Percentiles rank a stretch among this genome's conserved stretches.
Evolutionary conservation across 2,329 filamentous ascomycete species (phyloP).

Genomic region (Aureobasidium namibiae): DNA sequence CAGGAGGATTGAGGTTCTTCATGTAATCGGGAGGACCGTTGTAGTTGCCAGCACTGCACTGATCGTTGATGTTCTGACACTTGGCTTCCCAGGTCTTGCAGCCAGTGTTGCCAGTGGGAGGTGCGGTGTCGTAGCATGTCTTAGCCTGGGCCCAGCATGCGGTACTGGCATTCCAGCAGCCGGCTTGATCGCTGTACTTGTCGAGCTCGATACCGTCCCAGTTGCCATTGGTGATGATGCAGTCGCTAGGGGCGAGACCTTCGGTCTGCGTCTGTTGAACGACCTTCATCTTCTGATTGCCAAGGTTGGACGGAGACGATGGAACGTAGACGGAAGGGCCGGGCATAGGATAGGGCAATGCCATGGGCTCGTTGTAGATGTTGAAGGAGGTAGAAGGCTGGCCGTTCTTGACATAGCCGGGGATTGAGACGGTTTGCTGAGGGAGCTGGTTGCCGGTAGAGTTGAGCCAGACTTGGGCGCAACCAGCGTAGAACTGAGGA

Average conservation of each 20-base stretch:
- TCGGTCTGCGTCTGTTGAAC: constrained; percentile 28
- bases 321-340: constrained; percentile 50
- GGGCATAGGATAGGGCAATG: constrained; percentile 50
- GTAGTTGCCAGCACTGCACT: constrained; percentile 35
- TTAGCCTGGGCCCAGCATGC: constrained; percentile 48
- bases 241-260: constrained; percentile 48
- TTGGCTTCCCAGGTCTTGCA: constrained; percentile 57
- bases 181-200: constrained; percentile 43
- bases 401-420: constrained; percentile 51
- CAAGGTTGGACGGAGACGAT: constrained; percentile 19
- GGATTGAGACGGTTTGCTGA: constrained; percentile 52
- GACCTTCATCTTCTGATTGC: constrained; percentile 14
- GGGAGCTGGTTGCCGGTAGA: constrained; percentile 38
- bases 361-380: constrained; percentile 48
- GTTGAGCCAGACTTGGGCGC: constrained; percentile 60
- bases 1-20: constrained; percentile 27
- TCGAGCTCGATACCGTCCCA: constrained; percentile 60
- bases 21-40: constrained; percentile 42
- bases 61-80: constrained; percentile 42
- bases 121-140: constrained; percentile 51
- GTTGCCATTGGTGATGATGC: constrained; percentile 60
- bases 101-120: constrained; percentile 50
- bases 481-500: constrained; percentile 67
- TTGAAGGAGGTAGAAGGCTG: constrained; percentile 55
- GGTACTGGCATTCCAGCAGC: constrained; percentile 18